Conservation (phyloP, 306 rosid species). For the Vigna hirtella region DNA sequence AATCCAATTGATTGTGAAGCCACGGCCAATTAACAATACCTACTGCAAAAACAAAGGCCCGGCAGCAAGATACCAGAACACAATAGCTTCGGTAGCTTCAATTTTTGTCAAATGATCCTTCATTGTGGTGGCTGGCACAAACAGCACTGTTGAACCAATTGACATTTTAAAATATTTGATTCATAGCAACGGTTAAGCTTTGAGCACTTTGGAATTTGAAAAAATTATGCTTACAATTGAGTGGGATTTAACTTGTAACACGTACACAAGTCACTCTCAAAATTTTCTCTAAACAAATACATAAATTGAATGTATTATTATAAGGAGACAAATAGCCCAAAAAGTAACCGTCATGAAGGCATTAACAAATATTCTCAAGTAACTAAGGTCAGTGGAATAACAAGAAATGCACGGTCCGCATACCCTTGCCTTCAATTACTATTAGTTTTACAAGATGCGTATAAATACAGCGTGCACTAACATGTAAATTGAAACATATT, state of each 20-base stretch:
- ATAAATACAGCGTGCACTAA: not conserved
- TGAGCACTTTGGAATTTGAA: not conserved
- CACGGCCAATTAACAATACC: slow-evolving; percentile 18
- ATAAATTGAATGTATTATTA: not conserved
- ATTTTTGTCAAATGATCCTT: slow-evolving; percentile 18
- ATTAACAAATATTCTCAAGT: slow-evolving; percentile 12
- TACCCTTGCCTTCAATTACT: slow-evolving; percentile 13
- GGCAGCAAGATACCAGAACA: not conserved
- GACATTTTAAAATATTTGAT: slow-evolving; percentile 7
- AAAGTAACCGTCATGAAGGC: not conserved
- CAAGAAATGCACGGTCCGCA: not conserved
- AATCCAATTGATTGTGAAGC: slow-evolving; percentile 9
- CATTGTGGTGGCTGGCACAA: not conserved
- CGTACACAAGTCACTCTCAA: not conserved
- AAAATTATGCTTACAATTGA: not conserved
- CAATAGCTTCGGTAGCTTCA: slow-evolving; percentile 5
- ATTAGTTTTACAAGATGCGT: not conserved
- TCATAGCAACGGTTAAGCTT: not conserved
- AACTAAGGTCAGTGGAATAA: slow-evolving; percentile 19
- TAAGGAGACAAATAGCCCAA: not conserved
- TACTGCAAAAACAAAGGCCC: slow-evolving; percentile 23
- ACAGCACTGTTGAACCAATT: not conserved
- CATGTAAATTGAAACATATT: not conserved
- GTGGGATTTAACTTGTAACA: not conserved
- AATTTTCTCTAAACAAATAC: not conserved